Evolutionary conservation across 495 filamentous ascomycete genomes (phyloP).

Genomic region (Glonium stellatum): DNA sequence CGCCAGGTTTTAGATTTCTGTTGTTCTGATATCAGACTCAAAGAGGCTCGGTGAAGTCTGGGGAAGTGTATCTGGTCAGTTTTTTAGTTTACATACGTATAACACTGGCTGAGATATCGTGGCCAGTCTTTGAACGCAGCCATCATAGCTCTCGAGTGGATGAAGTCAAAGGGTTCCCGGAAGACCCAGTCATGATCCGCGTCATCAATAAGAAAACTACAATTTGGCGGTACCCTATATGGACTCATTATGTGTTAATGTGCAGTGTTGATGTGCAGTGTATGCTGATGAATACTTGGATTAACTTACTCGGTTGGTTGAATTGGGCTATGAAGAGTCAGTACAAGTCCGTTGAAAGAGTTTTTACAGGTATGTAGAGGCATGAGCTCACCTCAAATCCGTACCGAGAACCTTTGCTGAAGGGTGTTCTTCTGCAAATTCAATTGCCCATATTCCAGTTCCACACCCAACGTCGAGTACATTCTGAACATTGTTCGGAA

Average conservation of each 20-base stretch:
- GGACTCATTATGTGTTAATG: too few relatives aligned
- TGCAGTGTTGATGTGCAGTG: neutral
- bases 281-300: too few relatives aligned
- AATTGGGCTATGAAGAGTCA: constrained; percentile 15
- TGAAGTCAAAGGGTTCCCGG: constrained; percentile 20
- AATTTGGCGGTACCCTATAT: constrained; percentile 21
- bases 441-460: constrained; percentile 26
- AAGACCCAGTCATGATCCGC: constrained; percentile 20
- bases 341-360: neutral
- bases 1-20: constrained; percentile 22
- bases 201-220: constrained; percentile 24
- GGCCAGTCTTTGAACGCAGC: constrained; percentile 23
- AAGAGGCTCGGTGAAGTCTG: neutral
- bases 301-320: constrained; percentile 14
- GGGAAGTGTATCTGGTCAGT: neutral
- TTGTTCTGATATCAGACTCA: neutral
- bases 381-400: constrained; percentile 13
- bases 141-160: constrained; percentile 21
- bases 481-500: constrained; percentile 33
- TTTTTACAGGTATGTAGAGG: neutral
- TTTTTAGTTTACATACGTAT: constrained; percentile 4
- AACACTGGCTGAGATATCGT: constrained; percentile 13
- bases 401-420: constrained; percentile 26
- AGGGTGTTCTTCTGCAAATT: constrained; percentile 28
- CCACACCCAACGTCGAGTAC: constrained; percentile 41